A percentile compares a stretch with the other conserved stretches of the same genome.
Conservation (phyloP, 2,329 filamentous ascomycete species). For the Fusarium sp. region DNA sequence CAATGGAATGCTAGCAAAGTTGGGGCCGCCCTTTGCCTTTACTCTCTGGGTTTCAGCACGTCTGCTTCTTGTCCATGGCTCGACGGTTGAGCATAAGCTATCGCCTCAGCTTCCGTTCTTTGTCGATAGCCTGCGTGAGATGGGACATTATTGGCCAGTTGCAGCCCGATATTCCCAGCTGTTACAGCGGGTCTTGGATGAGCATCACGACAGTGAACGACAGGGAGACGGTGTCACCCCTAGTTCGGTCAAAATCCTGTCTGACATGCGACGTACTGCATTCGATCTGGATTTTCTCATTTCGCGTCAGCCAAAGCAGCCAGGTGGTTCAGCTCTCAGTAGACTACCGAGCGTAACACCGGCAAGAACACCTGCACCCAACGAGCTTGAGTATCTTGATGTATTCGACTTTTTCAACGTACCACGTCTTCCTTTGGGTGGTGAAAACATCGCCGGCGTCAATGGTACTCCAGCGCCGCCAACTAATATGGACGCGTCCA, state of each 20-base stretch:
- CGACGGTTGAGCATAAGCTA: conserved; percentile 85
- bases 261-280: conserved; percentile 90
- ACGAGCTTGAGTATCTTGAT: conserved; percentile 90
- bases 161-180: conserved; percentile 84
- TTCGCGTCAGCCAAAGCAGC: conserved; percentile 76
- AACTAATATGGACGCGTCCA: conserved; percentile 46
- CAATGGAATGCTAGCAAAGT: conserved; percentile 78
- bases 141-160: conserved; percentile 88
- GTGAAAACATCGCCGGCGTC: conserved; percentile 48
- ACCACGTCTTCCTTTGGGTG: conserved; percentile 72
- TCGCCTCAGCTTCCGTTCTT: conserved; percentile 84
- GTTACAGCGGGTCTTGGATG: conserved; percentile 84
- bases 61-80: conserved; percentile 87
- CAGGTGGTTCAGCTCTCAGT: conserved; percentile 54
- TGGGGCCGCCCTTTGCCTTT: conserved; percentile 92
- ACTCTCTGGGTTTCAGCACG: conserved; percentile 92
- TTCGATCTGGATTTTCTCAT: conserved; percentile 93
- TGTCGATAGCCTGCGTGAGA: conserved; percentile 81
- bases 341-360: conserved; percentile 67
- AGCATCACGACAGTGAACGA: conserved; percentile 82
- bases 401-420: conserved; percentile 97
- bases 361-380: conserved; percentile 76
- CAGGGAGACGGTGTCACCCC: conserved; percentile 81
- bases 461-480: conserved; percentile 34
- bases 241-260: conserved; percentile 84